Evolutionary conservation across 768 basidiomycete species (phyloP).

Genomic region (Trametopsis cervina): DNA sequence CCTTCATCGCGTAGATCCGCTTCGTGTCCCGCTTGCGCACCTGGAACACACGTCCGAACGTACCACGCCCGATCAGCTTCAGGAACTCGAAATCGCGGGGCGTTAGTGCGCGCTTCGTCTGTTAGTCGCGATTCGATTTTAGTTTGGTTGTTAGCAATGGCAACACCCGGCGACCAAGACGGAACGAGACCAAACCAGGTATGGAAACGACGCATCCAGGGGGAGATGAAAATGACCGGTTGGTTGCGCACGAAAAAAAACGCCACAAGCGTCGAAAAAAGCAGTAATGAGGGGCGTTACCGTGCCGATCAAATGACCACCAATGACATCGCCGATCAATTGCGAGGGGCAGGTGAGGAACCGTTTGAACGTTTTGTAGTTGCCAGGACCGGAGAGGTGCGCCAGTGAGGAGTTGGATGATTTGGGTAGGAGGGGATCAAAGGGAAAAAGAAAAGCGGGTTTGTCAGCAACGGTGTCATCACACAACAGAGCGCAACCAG

Average conservation of each 20-base stretch:
- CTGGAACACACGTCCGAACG: constrained; percentile 98
- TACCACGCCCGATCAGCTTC: constrained; percentile 96
- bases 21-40: constrained; percentile 97
- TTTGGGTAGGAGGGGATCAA: neutral
- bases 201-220: too few relatives aligned
- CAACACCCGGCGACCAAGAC: too few relatives aligned
- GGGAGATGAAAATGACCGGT: too few relatives aligned
- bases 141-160: too few relatives aligned
- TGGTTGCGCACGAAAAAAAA: too few relatives aligned
- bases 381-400: neutral
- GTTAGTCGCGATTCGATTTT: too few relatives aligned
- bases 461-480: neutral
- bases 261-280: neutral
- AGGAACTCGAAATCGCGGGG: constrained; percentile 98
- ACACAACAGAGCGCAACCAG: neutral
- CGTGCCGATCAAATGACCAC: too few relatives aligned
- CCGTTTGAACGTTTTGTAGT: too few relatives aligned
- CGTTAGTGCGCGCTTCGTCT: constrained; percentile 84
- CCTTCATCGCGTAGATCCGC: constrained; percentile 99
- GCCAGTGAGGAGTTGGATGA: neutral
- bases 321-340: neutral
- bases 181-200: too few relatives aligned
- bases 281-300: too few relatives aligned
- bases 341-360: neutral
- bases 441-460: neutral